phyloP scores from a whole-genome alignment of 2,329 filamentous ascomycete species.

The Ophiostoma angusticollis region DNA sequence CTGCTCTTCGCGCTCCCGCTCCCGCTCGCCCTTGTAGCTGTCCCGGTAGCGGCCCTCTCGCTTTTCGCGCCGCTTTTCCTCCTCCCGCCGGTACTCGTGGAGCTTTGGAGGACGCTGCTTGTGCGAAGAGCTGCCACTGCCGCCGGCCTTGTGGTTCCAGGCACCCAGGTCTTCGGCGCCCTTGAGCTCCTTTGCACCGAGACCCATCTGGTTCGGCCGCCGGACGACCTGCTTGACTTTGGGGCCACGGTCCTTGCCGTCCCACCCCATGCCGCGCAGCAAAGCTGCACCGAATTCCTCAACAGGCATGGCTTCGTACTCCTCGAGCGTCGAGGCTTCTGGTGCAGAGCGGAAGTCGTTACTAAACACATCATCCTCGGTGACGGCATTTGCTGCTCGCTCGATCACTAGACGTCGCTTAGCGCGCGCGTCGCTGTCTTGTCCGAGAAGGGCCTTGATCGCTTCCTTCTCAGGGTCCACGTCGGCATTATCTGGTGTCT shows the following conservation, averaged over 20 bases:
- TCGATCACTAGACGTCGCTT: slow-evolving; percentile 12
- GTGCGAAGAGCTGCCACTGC: background rate
- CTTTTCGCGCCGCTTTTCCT: slow-evolving; percentile 13
- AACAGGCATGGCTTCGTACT: slow-evolving; percentile 80
- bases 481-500: background rate
- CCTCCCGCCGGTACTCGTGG: slow-evolving; percentile 16
- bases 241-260: slow-evolving; percentile 46
- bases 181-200: slow-evolving; percentile 43
- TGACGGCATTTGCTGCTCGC: slow-evolving; percentile 28
- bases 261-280: slow-evolving; percentile 91
- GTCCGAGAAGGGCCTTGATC: slow-evolving; percentile 13
- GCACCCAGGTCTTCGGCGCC: slow-evolving; percentile 15
- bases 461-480: slow-evolving; percentile 11
- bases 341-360: slow-evolving; percentile 60
- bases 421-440: slow-evolving; percentile 7
- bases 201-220: slow-evolving; percentile 69
- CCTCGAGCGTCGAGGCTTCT: slow-evolving; percentile 62
- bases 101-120: slow-evolving; percentile 13
- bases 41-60: slow-evolving; percentile 12
- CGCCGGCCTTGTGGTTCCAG: slow-evolving; percentile 14
- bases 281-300: slow-evolving; percentile 90
- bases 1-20: slow-evolving; percentile 6
- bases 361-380: slow-evolving; percentile 56
- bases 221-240: slow-evolving; percentile 55
- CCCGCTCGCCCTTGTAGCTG: slow-evolving; percentile 15